A percentile compares a stretch with the other conserved stretches of the same genome.
These are phyloP conservation scores for Perkinsus olseni DNA, from an alignment of 169 alveolate genomes.

Conservation along the genomic window DNA sequence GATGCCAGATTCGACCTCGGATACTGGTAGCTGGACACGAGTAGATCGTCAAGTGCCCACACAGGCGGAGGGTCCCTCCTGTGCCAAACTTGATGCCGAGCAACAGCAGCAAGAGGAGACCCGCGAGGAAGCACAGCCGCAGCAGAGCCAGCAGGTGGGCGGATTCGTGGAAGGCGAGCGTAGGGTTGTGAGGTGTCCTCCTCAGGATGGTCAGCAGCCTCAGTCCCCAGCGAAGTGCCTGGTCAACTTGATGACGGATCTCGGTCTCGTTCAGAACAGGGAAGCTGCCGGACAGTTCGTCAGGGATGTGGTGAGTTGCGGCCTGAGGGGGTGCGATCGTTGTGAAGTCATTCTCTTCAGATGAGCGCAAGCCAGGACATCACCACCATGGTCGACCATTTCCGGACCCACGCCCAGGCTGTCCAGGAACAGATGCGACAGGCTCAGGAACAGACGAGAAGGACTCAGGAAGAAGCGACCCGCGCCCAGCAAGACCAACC, in stretches of 20 bases:
- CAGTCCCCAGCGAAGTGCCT: neutral
- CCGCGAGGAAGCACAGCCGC: neutral
- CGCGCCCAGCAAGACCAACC: neutral
- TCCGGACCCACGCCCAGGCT: neutral
- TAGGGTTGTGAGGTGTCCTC: too few relatives aligned
- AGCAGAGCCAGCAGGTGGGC: too few relatives aligned
- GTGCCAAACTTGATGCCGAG: neutral
- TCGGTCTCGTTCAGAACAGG: neutral
- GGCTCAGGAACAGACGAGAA: neutral
- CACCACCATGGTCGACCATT: neutral
- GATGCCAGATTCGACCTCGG: neutral
- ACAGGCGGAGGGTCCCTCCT: neutral
- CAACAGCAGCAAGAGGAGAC: neutral
- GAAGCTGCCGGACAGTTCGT: neutral
- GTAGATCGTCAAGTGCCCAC: neutral
- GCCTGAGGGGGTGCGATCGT: neutral
- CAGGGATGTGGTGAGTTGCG: neutral
- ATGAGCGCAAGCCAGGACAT: neutral
- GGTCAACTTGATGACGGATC: neutral
- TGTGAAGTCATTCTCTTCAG: neutral
- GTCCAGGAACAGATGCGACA: neutral
- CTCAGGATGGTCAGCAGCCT: neutral
- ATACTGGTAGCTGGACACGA: neutral
- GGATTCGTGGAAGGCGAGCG: too few relatives aligned
- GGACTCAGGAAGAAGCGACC: neutral